Conservation (phyloP, 345 rosid species). For the Salix purpurea region DNA sequence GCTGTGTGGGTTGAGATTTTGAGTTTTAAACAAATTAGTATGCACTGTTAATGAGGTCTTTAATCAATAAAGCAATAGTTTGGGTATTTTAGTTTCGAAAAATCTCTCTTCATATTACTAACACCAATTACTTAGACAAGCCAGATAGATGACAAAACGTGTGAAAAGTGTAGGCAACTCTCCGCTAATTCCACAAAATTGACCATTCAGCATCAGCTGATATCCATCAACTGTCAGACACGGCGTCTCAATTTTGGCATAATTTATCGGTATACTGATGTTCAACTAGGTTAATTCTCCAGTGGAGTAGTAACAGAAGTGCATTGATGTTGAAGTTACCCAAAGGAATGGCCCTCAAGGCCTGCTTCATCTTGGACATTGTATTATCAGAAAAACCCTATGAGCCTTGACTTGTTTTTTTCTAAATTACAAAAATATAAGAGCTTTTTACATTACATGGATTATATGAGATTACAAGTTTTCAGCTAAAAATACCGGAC, state of each 20-base stretch:
- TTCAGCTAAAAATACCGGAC: not conserved
- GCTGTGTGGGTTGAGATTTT: not conserved
- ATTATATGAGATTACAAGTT: not conserved
- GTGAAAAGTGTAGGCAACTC: not conserved
- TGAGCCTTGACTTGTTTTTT: not conserved
- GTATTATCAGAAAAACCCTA: not conserved
- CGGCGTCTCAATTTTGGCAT: not conserved
- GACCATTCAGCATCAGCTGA: not conserved
- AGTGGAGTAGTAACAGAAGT: not conserved
- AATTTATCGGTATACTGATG: not conserved
- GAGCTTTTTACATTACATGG: not conserved
- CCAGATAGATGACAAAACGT: not conserved
- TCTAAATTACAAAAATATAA: not conserved
- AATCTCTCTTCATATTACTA: not conserved
- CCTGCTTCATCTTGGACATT: not conserved
- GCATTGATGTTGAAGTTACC: not conserved
- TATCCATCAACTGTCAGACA: not conserved
- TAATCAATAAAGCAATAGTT: not conserved
- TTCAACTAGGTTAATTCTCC: not conserved
- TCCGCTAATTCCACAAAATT: not conserved
- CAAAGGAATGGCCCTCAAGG: not conserved
- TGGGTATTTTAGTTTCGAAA: too few relatives aligned
- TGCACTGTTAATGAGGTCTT: not conserved
- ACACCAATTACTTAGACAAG: not conserved
- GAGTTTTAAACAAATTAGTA: not conserved